Conservation (phyloP, 78 protist genomes). For the Parvularia atlantis region DNA sequence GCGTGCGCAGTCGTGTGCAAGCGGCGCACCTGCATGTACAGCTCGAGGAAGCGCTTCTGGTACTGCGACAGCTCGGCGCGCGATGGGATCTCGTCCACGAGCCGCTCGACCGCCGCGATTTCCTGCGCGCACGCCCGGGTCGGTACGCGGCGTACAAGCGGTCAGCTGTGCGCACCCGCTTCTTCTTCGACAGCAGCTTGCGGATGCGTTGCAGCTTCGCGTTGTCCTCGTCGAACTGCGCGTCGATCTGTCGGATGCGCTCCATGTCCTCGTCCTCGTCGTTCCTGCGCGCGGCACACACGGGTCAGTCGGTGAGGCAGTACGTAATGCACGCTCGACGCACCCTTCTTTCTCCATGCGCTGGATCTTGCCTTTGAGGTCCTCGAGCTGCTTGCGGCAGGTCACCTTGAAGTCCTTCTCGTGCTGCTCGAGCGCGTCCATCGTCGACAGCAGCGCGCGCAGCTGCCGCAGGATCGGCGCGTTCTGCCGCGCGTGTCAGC, state of each 20-base stretch:
- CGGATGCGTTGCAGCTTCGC: not conserved
- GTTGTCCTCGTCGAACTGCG: constrained; percentile 22
- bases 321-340: no score
- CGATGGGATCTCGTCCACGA: constrained; percentile 75
- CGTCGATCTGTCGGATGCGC: constrained; percentile 30
- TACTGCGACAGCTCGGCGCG: constrained; percentile 87
- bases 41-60: constrained; percentile 77
- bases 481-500: no score
- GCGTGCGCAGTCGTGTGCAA: not conserved
- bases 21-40: constrained; percentile 53
- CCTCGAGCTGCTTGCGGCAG: constrained; percentile 42
- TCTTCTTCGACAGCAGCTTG: constrained; percentile 30
- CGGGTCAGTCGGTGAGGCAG: no score
- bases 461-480: not conserved
- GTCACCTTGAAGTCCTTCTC: constrained; percentile 30
- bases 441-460: not conserved
- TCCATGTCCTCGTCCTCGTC: constrained; percentile 28
- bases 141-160: no score
- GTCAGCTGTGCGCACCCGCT: constrained; percentile 6
- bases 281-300: no score
- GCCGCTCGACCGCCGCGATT: constrained; percentile 46
- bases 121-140: no score
- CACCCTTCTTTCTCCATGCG: not conserved
- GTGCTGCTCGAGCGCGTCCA: constrained; percentile 40
- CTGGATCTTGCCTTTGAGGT: constrained; percentile 35